These are phyloP conservation scores for Colletotrichum cordylinicola DNA, from an alignment of 2,329 filamentous ascomycete species.

Conservation along the genomic window DNA sequence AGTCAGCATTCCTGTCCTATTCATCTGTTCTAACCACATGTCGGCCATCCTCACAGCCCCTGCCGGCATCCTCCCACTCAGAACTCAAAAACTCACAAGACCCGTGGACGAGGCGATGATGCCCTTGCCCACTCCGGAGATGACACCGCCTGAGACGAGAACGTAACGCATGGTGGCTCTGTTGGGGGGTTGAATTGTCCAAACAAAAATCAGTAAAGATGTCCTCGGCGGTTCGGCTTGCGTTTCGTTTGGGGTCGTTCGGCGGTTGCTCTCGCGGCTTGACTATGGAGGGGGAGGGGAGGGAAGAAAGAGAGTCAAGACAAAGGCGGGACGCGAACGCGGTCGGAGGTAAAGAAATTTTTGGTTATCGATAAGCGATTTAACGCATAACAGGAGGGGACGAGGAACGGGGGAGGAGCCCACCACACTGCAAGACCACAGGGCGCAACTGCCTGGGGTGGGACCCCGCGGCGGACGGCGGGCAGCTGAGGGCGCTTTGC, in stretches of 20 bases:
- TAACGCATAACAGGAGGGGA: conserved; percentile 8
- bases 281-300: conserved; percentile 19
- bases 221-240: not conserved
- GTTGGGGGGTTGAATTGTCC: not conserved
- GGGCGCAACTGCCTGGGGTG: not conserved
- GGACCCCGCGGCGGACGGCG: not conserved
- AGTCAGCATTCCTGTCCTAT: not conserved
- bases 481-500: not conserved
- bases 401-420: not conserved
- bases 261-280: conserved; percentile 11
- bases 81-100: conserved; percentile 40
- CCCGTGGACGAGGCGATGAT: conserved; percentile 73
- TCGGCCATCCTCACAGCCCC: not conserved
- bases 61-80: not conserved
- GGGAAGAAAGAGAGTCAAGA: conserved; percentile 19
- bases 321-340: conserved; percentile 20
- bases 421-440: not conserved
- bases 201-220: not conserved
- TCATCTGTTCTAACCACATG: not conserved
- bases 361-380: conserved; percentile 19
- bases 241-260: not conserved
- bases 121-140: conserved; percentile 66
- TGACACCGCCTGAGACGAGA: conserved; percentile 48
- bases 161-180: conserved; percentile 31
- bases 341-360: conserved; percentile 23